phyloP scores from a whole-genome alignment of 2,329 filamentous ascomycete genomes.

The Microcyclospora tardicrescens region DNA sequence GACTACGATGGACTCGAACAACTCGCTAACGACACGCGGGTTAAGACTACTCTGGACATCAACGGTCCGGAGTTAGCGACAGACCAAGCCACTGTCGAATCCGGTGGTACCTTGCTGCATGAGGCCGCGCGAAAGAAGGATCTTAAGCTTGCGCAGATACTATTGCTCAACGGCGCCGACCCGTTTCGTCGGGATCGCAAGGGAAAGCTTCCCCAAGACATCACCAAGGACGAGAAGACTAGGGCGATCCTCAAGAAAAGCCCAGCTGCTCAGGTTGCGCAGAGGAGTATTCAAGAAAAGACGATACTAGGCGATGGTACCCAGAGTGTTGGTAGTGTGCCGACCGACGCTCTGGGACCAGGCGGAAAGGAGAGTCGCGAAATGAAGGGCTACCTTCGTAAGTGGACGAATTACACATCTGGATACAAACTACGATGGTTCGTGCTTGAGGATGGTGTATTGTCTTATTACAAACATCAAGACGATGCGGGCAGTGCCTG shows the following conservation, averaged over 20 bases:
- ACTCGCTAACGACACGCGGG: conserved; percentile 68
- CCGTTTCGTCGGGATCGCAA: conserved; percentile 90
- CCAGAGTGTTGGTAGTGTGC: conserved; percentile 21
- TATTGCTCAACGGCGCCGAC: conserved; percentile 87
- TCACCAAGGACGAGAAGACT: conserved; percentile 88
- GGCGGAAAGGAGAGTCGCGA: conserved; percentile 80
- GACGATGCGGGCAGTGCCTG: conserved; percentile 94
- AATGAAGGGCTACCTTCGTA: conserved; percentile 98
- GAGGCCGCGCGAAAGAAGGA: conserved; percentile 86
- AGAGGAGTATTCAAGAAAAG: conserved; percentile 92
- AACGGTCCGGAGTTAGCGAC: conserved; percentile 83
- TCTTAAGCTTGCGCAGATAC: conserved; percentile 71
- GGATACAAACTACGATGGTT: conserved; percentile 98
- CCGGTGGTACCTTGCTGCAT: conserved; percentile 84
- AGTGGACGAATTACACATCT: conserved; percentile 98
- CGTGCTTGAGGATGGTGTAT: conserved; percentile 87
- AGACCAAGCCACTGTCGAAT: conserved; percentile 61
- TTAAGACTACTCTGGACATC: conserved; percentile 80
- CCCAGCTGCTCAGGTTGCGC: conserved; percentile 83
- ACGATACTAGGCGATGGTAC: conserved; percentile 71
- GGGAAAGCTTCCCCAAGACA: conserved; percentile 88
- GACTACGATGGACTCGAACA: conserved; percentile 70
- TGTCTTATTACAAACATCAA: conserved; percentile 99
- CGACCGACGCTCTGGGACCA: conserved; percentile 36
- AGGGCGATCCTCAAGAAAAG: conserved; percentile 84